Base-by-base conservation (phyloP, 2,329 filamentous ascomycete genomes). In the Saccharata proteae region DNA sequence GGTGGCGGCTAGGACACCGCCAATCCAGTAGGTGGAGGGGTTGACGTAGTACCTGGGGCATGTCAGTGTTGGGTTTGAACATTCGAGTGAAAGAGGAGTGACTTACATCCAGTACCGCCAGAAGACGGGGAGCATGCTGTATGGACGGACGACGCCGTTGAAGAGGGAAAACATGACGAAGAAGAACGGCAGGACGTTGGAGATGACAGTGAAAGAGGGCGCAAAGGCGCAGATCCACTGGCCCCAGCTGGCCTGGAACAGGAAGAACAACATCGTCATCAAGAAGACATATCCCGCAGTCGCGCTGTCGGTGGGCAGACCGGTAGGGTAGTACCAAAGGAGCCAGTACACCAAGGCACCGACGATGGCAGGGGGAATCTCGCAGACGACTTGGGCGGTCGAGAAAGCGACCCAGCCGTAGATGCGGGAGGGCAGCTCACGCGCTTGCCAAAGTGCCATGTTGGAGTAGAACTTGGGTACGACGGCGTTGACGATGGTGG, bases 191-290 rank as follows among this genome's bases (percentile, higher is more conserved):
- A 84, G 61, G 10, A 52, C 53, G 46, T 86, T 84, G 25, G 73
- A 74, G 41, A 86, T 83, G 40, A 84, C 78, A 1, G 79, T 82
- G 57, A 84, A 84, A 23, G 66, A 76, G 0, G 81, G 80, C 0
- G 81, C 79, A 52, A 85, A 85, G 1, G 83, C 81, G 40, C 76
- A 80, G 43, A 90, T 83, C 80, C 80, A 88, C 50, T 85, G 81
- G 13, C 79, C 83, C 80, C 77, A 86, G 42, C 65, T 74, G 18
- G 68, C 69, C 51, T 76, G 70, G 64, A 85, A 86, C 6, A 86
- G 53, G 61, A 75, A 83, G 59, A 85, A 85, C 1, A 88, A 65
- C 46, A 86, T 59, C 1, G 71, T 71, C 77, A 90, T 85, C 16
- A 88, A 57, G 59, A 80, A 88, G 11, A 77, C 70, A 50, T 86